Evolutionary conservation across 441 rosid genomes (phyloP), one percentile per base, ranked within the genome.

Genomic region (Pelargonium cotyledonis): DNA sequence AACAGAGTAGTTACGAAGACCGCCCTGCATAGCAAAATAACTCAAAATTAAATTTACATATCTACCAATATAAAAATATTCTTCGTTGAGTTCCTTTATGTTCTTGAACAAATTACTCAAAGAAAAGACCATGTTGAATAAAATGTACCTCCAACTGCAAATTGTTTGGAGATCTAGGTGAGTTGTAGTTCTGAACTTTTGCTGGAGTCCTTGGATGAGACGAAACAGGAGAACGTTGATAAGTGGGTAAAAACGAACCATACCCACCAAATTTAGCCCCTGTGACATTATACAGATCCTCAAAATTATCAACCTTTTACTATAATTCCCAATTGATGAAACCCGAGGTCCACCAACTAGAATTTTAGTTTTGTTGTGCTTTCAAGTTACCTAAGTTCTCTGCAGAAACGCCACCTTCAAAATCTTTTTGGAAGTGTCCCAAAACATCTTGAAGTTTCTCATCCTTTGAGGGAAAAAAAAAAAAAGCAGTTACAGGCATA

Each of bases 261-360:
- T 95, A 95, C 35, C 95, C 97, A 76, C 97, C 99, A 86, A 73
- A 92, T 76, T 87, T 92, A 46, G 99, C 80, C 76, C 99, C 99
- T 95, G 88, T 71, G 75, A 72, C 68, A 23, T 40, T 8, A 35
- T 35, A 35, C 40, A 40, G 43, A 40, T 40, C 43, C n/a, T 29
- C 35, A 21, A 58, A 21, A 58, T 58, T 58, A 23, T 58, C 63
- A 58, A 58, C 29, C 63, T 58, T 58, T 58, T 29, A 58, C 63
- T 58, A 21, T 58, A 58, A 58, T n/a, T 58, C 35, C 63, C 11
- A 58, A 58, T 58, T 12, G 23, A 58, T 58, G 63, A 58, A 58
- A 58, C 63, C 11, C 63, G 23, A 58, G n/a, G 5, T 23, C 63
- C 26, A 29, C n/a, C 63, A 58, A 58, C 63, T 19, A 58, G 35